Base-by-base conservation (phyloP, 2,329 filamentous ascomycete genomes). In the Monilinia fructigena region DNA sequence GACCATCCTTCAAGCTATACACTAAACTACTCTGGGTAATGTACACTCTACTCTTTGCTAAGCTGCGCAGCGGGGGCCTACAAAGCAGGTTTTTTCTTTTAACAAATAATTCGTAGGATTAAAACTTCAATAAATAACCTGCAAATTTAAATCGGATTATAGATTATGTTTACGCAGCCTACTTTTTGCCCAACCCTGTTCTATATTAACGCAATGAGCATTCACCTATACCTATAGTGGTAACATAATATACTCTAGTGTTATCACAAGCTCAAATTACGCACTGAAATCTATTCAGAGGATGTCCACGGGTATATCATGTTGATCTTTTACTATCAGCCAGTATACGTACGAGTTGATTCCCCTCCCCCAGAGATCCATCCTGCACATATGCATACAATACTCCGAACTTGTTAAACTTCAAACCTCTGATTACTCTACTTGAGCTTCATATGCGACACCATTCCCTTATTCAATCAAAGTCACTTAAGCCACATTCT, bases 211-310 rank as follows among this genome's bases (percentile, higher is more conserved):
- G 20, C 6, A 35, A 26, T 38, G 42, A 48, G 20, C n/a, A 35
- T 31, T 12, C 7, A 48, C 18, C 16, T 18, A 28, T 28, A 60
- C 28, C 31, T 20, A 20, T 60, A 35, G n/a, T 60, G 42, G 28
- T 35, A 48, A 60, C 16, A 7, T 18, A 38, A 12, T 23, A 11
- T 40, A 48, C 45, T 60, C 23, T 47, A 47, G 18, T 47, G 8
- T 8, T 20, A 14, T 45, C 12, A 45, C 4, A 45, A 1, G 4
- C 31, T 26, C 31, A 42, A 16, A 12, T 55, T 18, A 18, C 26
- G 23, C 38, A 42, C 55, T 56, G 55, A 56, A n/a, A 56, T 42
- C n/a, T 7, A 42, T 38, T 20, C 40, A 18, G 42, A 56, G 55
- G 42, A 48, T 48, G 48, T 23, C 23, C 23, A 23, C 23, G 23